Evolutionary conservation across 2,329 filamentous ascomycete species (phyloP), one percentile per base, ranked within the genome.

Genomic region (Cladosporium sp.): DNA sequence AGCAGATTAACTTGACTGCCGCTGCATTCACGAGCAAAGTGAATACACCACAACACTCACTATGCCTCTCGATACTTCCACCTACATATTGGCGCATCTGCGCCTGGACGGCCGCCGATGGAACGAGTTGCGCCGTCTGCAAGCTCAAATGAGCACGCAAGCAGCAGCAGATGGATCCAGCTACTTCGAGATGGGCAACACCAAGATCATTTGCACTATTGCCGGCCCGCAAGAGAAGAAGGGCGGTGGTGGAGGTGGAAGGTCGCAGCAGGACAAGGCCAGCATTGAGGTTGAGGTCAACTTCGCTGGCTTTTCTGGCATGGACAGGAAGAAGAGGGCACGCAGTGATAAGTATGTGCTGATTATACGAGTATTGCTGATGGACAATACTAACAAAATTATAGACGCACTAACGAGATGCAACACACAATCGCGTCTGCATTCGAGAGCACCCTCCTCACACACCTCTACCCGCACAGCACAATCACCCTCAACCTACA

Each of bases 111-210:
- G 94, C 91, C 89, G 95, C 67, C 89, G 95, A 72, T 99, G 95
- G 95, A 98, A 99, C 81, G 95, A 99, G 79, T 87, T 99, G 46
- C 92, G 95, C 30, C 89, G 92, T 8, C 86, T 97, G 59, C 88
- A 92, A 75, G 94, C 91, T 57, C 91, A 96, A 79, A 93, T 99
- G 75, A 91, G 90, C 68, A 97, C 93, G 1, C 95, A 97, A 79
- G 90, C 93, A 67, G 90, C 93, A 58, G 93, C 93, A 64, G 95
- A 98, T 73, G 95, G 95, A 39, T 96, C 91, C 53, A 92, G 90
- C 67, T 97, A 97, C 79, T 88, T 98, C 66, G 92, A 97, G 77
- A 96, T 96, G 89, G 95, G 95, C 73, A 96, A 98, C 80, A 99
- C 95, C 25, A 95, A 97, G 76, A 90, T 99, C 71, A 91, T 98